Evolutionary conservation across 495 filamentous ascomycete species (phyloP).

Genomic region (Daldinia grandis): DNA sequence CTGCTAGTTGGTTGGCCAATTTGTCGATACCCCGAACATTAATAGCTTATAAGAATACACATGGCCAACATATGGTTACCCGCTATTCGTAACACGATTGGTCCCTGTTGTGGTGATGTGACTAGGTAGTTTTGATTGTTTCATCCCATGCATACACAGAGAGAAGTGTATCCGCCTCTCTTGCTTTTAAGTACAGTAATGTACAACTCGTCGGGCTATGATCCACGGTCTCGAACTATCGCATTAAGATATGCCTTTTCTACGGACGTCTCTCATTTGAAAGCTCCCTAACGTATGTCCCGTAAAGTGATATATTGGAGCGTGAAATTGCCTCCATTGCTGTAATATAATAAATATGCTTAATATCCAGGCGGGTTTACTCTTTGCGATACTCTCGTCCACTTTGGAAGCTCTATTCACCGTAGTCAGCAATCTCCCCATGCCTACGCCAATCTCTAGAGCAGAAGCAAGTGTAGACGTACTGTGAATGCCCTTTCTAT

Average conservation of each 20-base stretch:
- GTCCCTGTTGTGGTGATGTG: background rate
- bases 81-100: background rate
- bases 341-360: conserved; percentile 32
- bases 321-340: background rate
- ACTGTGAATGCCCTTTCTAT: conserved; percentile 98
- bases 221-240: conserved; percentile 8
- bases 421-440: conserved; percentile 32
- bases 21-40: conserved; percentile 27
- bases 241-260: conserved; percentile 6
- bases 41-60: conserved; percentile 14
- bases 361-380: conserved; percentile 95
- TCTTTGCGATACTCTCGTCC: conserved; percentile 92
- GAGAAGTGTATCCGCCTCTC: conserved; percentile 17
- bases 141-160: conserved; percentile 3
- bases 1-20: background rate
- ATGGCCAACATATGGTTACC: conserved; percentile 5
- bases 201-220: conserved; percentile 9
- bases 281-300: background rate
- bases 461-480: conserved; percentile 51
- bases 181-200: conserved; percentile 23
- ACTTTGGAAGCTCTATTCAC: conserved; percentile 83
- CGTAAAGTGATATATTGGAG: background rate
- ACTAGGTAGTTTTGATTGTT: background rate
- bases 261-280: background rate
- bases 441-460: conserved; percentile 7